Base-by-base conservation (phyloP, 176 grass and related monocot genomes). In the Eremochloa ophiuroides region DNA sequence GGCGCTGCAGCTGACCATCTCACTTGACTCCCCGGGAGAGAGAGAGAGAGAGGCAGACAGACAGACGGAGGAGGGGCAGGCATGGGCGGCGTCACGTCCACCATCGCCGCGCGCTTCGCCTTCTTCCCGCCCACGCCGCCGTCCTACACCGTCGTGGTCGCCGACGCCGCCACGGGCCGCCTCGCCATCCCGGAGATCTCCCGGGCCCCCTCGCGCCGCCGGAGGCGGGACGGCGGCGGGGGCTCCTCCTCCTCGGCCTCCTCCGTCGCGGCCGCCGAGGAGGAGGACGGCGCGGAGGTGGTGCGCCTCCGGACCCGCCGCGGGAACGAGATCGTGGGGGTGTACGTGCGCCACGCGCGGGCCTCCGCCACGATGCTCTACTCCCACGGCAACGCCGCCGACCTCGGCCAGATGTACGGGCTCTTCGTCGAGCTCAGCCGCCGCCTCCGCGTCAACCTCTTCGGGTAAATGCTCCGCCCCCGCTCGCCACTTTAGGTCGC, bases 91-190 rank as follows among this genome's bases (percentile, higher is more conserved):
- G 91, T 97, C 27, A 93, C 88, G 68, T 97, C 94, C 86, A 86
- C 25, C 88, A 91, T 97, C 88, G 94, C 94, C 10, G 94, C 94
- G 73, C 83, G 88, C 76, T 91, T 97, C 74, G 94, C 94, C 84
- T 97, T 97, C 91, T 97, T 97, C 86, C 94, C 94, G 71, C 94
- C 94, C 44, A 85, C 88, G 66, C 94, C 94, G 72, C 94, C 94
- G 38, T 97, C 94, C 73, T 97, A 97, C 86, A 92, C 88, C 60
- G 55, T 97, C 74, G 62, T 97, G 83, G 35, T 86, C 56, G 79
- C 88, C 14, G 91, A 97, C 66, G 63, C 84, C 23, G 71, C 79
- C 64, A 92, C 90, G 13, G 90, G 90, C 65, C 85, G 84, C 69
- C 90, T 96, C 56, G 60, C 61, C 71, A 96, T 96, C 59, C 93